Evolutionary conservation across 306 rosid species (phyloP), one percentile per base, ranked within the genome.

Genomic region (Pterocarpus macrocarpus): DNA sequence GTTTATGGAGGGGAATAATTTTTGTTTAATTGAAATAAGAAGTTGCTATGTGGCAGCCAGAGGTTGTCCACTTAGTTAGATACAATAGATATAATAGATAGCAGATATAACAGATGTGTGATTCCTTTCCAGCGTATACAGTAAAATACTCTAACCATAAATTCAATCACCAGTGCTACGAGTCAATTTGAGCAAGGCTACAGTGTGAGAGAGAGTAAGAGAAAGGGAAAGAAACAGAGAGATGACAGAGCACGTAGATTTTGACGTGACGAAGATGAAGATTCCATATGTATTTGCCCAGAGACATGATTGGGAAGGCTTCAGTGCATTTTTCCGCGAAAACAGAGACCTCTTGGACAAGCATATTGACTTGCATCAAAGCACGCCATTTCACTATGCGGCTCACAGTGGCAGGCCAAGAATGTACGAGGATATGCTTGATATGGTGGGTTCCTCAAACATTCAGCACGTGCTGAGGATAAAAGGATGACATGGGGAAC

Each of bases 391-490:
- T 13, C 84, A 84, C 16, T 22, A 22, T 22, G 28, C 28, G 28
- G 28, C 28, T 22, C 28, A 22, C 0, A 22, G 28, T 22, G 28
- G 87, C 3, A 62, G 13, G 9, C 44, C 78, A 5, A 13, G 8
- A 8, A 75, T 80, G 75, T 84, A 80, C 38, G 3, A n/a, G 38
- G 55, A 69, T n/a, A 75, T 84, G 81, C 55, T 84, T 0, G 8
- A 28, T 16, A 6, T 30, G 65, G 64, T 75, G 49, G 28, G 47
- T 1, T 1, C 28, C 28, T 1, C 0, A 0, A 58, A 69, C 14
- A 35, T 69, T 4, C 66, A 74, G 49, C 78, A 9, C 1, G 82
- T 75, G 47, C 56, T 84, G 65, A 84, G 84, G 75, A 52, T 84
- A n/a, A n/a, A 81, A 75, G 47, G 84, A 22, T 22, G 28, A 22